Evolutionary conservation across 257 asterid genomes (phyloP).

Genomic region (Petunia axillaris): DNA sequence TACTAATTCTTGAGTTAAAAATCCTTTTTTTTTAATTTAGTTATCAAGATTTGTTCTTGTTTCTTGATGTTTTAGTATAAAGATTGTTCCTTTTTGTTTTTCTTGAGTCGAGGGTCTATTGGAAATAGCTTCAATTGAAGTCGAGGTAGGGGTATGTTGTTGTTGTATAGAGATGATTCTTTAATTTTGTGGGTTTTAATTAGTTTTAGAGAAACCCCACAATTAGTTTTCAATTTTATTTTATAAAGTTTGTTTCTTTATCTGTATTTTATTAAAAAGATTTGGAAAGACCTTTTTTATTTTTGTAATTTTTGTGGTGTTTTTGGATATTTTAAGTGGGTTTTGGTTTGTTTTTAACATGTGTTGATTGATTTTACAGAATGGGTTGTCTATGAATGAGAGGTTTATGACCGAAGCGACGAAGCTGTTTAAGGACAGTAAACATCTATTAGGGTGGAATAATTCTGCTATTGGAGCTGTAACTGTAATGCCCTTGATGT

Average conservation of each 20-base stretch:
- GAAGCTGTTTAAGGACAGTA: constrained; percentile 69
- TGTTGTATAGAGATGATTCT: background rate
- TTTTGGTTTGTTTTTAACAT: constrained; percentile 12
- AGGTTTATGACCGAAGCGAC: constrained; percentile 51
- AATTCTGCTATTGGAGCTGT: constrained; percentile 69
- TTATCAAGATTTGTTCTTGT: background rate
- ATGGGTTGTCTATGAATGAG: constrained; percentile 55
- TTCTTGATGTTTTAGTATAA: background rate
- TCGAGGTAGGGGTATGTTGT: background rate
- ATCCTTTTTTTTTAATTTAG: background rate
- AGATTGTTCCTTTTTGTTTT: background rate
- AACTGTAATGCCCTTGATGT: constrained; percentile 47
- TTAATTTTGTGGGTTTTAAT: background rate
- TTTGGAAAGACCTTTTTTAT: background rate
- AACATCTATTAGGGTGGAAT: constrained; percentile 56
- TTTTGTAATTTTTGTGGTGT: background rate
- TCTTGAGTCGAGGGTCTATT: too few species aligned
- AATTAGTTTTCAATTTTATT: background rate
- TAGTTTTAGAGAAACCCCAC: background rate
- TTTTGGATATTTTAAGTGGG: background rate
- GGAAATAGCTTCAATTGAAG: too few species aligned
- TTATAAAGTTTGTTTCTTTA: background rate
- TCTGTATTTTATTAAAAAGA: background rate
- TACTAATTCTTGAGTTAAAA: background rate
- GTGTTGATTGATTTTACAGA: constrained; percentile 46